These are phyloP conservation scores for Neurospora sp. DNA, from an alignment of 495 filamentous ascomycete genomes.

Conservation along the genomic window DNA sequence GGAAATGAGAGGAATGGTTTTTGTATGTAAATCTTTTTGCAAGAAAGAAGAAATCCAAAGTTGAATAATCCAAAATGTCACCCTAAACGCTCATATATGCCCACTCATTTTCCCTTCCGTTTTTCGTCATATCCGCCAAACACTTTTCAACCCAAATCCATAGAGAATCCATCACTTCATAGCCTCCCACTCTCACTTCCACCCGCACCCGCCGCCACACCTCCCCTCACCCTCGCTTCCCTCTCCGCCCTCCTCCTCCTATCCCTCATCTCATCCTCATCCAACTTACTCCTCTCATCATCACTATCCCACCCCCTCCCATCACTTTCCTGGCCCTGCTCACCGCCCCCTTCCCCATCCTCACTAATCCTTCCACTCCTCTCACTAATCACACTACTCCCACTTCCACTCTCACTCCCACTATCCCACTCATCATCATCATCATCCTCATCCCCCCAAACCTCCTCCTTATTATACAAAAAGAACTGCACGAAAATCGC, in stretches of 20 bases:
- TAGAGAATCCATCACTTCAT: background rate
- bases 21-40: background rate
- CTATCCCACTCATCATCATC: conserved; percentile 12
- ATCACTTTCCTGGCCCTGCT: background rate
- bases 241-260: conserved; percentile 24
- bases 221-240: background rate
- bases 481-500: conserved; percentile 91
- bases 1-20: background rate
- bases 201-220: background rate
- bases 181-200: background rate
- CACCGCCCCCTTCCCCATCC: conserved; percentile 23
- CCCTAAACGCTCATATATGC: background rate
- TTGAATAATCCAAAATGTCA: background rate
- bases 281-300: background rate
- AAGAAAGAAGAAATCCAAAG: background rate
- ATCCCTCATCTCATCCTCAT: conserved; percentile 20
- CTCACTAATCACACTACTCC: conserved; percentile 6
- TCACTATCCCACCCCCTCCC: conserved; percentile 6
- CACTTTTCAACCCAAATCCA: background rate
- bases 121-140: background rate
- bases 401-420: conserved; percentile 8
- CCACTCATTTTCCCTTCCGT: background rate
- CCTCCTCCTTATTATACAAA: conserved; percentile 47
- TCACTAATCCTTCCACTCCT: conserved; percentile 15
- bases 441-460: background rate